Base-by-base conservation (phyloP, 768 basidiomycete genomes). In the Boletus subparvulus region DNA sequence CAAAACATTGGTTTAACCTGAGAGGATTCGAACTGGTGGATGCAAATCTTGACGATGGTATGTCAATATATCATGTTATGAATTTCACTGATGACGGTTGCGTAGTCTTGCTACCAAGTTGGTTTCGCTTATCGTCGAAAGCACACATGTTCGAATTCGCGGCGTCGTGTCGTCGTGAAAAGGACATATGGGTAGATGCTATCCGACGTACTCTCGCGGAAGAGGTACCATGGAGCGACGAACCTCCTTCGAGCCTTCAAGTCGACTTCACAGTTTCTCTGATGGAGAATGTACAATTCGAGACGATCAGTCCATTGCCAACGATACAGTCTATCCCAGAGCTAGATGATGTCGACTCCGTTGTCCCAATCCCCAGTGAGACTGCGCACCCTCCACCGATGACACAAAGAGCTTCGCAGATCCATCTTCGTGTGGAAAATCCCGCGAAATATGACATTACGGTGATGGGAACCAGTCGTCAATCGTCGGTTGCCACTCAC, bases 1-100 rank as follows among this genome's bases (percentile, higher is more conserved):
- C 93, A 17, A 83, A 80, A 58, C 89, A 96, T 68, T 98, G 94
- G 90, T 88, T 98, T 65, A 82, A 85, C 40, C 74, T 97, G 21
- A 78, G 80, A 44, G 83, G 83, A 19, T 90, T 92, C 61, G 85
- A 90, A 50, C 62, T 95, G 39, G 73, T 80, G 14, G 90, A 91
- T 55, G 77, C 84, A 17, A 81, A 80, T 36, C 83, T 85, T 28
- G 85, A 86, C 52, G 87, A 91, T 69, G 87, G 94, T 96, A 64
- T 61, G 88, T 80, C 24, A n/a, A 36, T n/a, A 26, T 35, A 13
- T n/a, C 47, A n/a, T 35, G 19, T 10, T 2, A 50, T 12, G 55
- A 57, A 28, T 50, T 28, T 51, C 13, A 40, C 55, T 62, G 39
- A 60, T 41, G 44, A 30, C 44, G 12, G 30, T 54, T 43, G 36